Conservation (phyloP, 2,329 filamentous ascomycete genomes). For the Pyrenophora tritici-repentis region DNA sequence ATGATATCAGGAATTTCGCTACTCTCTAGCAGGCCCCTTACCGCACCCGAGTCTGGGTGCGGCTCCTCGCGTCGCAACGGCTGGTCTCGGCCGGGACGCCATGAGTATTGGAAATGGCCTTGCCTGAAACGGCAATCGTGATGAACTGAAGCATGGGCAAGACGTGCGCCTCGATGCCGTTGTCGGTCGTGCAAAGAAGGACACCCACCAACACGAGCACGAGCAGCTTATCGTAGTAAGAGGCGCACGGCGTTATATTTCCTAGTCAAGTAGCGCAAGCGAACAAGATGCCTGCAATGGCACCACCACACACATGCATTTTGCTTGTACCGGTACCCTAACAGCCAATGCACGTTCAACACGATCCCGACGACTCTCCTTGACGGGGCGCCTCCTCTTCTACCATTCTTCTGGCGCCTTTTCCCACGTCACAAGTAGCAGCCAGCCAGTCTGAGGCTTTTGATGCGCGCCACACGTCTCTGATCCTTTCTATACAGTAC, state of each 20-base stretch:
- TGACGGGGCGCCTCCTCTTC: conserved; percentile 21
- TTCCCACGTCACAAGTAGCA: conserved; percentile 18
- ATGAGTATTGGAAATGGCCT: conserved; percentile 1
- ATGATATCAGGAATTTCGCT: conserved; percentile 16
- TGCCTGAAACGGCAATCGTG: conserved; percentile 4
- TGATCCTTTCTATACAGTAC: no score
- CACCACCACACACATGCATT: conserved; percentile 12
- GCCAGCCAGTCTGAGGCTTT: conserved; percentile 13
- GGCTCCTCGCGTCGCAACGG: conserved; percentile 4
- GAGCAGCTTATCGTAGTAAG: conserved; percentile 31
- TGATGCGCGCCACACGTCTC: conserved; percentile 8
- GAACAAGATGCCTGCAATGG: conserved; percentile 16
- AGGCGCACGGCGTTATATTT: conserved; percentile 23
- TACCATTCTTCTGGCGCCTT: conserved; percentile 22
- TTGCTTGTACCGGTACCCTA: conserved; percentile 1
- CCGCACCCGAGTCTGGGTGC: conserved; percentile 2
- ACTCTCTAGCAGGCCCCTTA: conserved; percentile 11
- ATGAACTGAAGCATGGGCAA: neutral
- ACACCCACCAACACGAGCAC: conserved; percentile 2
- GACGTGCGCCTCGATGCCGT: neutral
- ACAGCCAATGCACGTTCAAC: conserved; percentile 24
- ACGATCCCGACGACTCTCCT: conserved; percentile 18
- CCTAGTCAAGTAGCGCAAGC: conserved; percentile 24
- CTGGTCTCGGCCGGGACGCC: neutral
- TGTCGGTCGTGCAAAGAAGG: no score